Evolutionary conservation across 371 early-diverging fungal genomes (phyloP).

Genomic region (Mortierella sp.): DNA sequence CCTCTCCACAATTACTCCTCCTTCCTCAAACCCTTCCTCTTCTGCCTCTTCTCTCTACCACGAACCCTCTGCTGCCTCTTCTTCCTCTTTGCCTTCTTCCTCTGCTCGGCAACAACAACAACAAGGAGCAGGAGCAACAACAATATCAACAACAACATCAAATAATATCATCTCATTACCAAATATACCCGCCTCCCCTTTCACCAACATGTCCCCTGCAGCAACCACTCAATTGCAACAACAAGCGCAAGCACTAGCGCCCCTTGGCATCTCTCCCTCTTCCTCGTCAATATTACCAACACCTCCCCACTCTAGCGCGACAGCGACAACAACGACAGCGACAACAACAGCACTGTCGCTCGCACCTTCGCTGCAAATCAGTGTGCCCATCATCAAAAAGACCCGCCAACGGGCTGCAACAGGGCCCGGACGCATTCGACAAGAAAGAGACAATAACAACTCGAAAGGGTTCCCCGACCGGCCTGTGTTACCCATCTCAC

Average conservation of each 20-base stretch:
- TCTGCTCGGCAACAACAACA: not conserved
- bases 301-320: not conserved
- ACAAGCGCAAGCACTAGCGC: not conserved
- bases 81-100: not conserved
- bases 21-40: slow-evolving; percentile 48
- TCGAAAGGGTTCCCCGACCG: slow-evolving; percentile 6
- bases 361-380: slow-evolving; percentile 2
- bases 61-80: slow-evolving; percentile 6
- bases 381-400: slow-evolving; percentile 14
- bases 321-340: slow-evolving; percentile 11
- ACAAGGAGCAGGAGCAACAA: not conserved
- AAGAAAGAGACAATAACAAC: not conserved
- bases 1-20: slow-evolving; percentile 59
- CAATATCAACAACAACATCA: not conserved
- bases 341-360: slow-evolving; percentile 5
- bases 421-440: slow-evolving; percentile 12
- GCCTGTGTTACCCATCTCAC: slow-evolving; percentile 31
- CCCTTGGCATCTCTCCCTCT: slow-evolving; percentile 4
- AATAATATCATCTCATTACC: not conserved
- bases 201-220: slow-evolving; percentile 2
- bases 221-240: not conserved
- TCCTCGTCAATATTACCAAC: not conserved
- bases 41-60: slow-evolving; percentile 50
- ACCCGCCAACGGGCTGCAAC: slow-evolving; percentile 33
- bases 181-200: not conserved